Percentiles rank a stretch among this genome's conserved stretches.
Conservation (phyloP, 805 yeast species). For the Saccharomyces eubayanus region DNA sequence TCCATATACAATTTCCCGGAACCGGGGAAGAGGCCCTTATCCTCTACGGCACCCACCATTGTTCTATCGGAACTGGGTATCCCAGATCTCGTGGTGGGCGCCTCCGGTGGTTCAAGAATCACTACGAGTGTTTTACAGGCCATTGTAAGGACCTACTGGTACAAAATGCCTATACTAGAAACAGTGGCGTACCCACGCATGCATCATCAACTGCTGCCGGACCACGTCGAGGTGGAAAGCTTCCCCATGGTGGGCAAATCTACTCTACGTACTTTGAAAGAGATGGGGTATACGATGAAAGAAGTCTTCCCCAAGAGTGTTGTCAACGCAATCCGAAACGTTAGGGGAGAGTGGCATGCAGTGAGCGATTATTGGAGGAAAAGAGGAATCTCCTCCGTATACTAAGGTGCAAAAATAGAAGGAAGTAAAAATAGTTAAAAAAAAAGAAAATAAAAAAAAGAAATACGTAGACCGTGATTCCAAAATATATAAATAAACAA, state of each 20-base stretch:
- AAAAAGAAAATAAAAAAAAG: background rate
- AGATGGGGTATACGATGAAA: slow-evolving; percentile 43
- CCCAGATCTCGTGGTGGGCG: slow-evolving; percentile 71
- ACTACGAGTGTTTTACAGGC: slow-evolving; percentile 79
- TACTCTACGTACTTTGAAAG: slow-evolving; percentile 30
- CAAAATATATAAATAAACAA: background rate
- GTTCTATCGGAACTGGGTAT: slow-evolving; percentile 39
- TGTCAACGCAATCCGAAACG: slow-evolving; percentile 46
- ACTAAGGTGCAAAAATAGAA: slow-evolving; percentile 2
- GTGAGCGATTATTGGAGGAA: slow-evolving; percentile 91
- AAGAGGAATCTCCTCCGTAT: slow-evolving; percentile 40
- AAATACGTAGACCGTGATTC: background rate
- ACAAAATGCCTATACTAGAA: slow-evolving; percentile 51
- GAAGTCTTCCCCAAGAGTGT: slow-evolving; percentile 43
- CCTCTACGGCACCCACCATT: slow-evolving; percentile 75
- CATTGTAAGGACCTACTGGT: slow-evolving; percentile 55
- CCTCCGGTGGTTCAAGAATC: slow-evolving; percentile 91
- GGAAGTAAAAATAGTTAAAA: background rate
- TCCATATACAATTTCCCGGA: slow-evolving; percentile 68
- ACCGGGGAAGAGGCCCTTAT: slow-evolving; percentile 75
- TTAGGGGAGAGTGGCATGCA: slow-evolving; percentile 47
- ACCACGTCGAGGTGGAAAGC: slow-evolving; percentile 51
- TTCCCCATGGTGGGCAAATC: slow-evolving; percentile 36
- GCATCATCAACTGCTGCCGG: slow-evolving; percentile 86
- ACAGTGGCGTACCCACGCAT: slow-evolving; percentile 72